Percentiles rank a stretch among this genome's conserved stretches.
These are phyloP conservation scores for Pestalotiopsis fici DNA, from an alignment of 2,329 filamentous ascomycete species.

Conservation along the genomic window DNA sequence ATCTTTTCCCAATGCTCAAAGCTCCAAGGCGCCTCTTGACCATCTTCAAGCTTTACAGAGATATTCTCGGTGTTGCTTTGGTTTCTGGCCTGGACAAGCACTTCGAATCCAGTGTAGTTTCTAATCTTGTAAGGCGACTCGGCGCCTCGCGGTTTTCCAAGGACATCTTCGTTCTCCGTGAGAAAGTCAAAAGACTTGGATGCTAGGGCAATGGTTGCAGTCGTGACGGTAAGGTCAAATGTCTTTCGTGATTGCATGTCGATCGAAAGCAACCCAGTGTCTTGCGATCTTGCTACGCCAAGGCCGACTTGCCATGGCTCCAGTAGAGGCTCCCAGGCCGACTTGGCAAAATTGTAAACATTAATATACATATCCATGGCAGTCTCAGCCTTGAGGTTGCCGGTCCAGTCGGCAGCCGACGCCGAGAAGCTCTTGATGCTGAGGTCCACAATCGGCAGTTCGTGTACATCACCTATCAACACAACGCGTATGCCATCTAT, in stretches of 20 bases:
- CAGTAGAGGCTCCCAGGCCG: slow-evolving; percentile 93
- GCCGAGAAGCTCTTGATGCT: slow-evolving; percentile 89
- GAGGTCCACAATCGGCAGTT: slow-evolving; percentile 91
- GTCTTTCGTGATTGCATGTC: slow-evolving; percentile 87
- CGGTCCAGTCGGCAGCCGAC: slow-evolving; percentile 88
- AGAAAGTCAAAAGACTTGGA: slow-evolving; percentile 94
- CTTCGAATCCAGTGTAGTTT: slow-evolving; percentile 93
- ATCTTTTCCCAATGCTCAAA: slow-evolving; percentile 98
- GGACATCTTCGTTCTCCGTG: slow-evolving; percentile 82
- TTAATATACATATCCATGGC: slow-evolving; percentile 94
- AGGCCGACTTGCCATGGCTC: slow-evolving; percentile 97
- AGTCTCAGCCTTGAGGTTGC: slow-evolving; percentile 81
- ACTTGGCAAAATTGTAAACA: slow-evolving; percentile 99
- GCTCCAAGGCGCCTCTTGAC: slow-evolving; percentile 90
- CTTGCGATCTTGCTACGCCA: slow-evolving; percentile 77
- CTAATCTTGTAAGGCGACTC: slow-evolving; percentile 93
- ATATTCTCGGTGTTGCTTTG: slow-evolving; percentile 67
- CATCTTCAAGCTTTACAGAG: slow-evolving; percentile 78
- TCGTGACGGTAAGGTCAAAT: slow-evolving; percentile 90
- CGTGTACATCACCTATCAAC: slow-evolving; percentile 92
- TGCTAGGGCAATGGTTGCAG: slow-evolving; percentile 87
- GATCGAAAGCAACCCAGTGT: slow-evolving; percentile 75
- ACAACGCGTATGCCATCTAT: slow-evolving; percentile 90
- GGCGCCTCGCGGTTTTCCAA: slow-evolving; percentile 87
- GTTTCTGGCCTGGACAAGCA: slow-evolving; percentile 79